Base-by-base conservation (phyloP, 495 filamentous ascomycete species). In the Viridothelium virens region DNA sequence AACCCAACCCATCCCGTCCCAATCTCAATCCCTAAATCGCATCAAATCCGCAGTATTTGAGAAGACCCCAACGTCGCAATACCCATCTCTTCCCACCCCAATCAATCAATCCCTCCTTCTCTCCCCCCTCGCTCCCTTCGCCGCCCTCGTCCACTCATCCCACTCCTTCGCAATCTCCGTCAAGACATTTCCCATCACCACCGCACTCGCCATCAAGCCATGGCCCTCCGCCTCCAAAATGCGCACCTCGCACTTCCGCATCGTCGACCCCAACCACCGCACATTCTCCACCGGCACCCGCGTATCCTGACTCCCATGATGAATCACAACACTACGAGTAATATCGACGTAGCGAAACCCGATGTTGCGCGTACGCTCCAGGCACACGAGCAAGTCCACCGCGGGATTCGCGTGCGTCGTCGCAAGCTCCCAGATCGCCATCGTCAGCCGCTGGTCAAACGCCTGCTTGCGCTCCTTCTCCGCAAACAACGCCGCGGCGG, bases 291-390 rank as follows among this genome's bases (percentile, higher is more conserved):
- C 87, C 0, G 94, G 94, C 11, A 99, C 94, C 16, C 94, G 83
- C 6, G 89, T 92, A 70, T 99, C 94, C 71, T 87, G 87, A 72
- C 86, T 91, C 12, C 94, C 94, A 71, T 99, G 94, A 70, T 96
- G 93, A 66, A 99, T 96, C 34, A 96, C 88, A 1, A 97, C 90
- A 0, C 88, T 84, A 9, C 91, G 84, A 0, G 86, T 94, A 69
- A 97, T 96, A 73, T 99, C 94, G 18, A 96, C 92, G 71, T 99
- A 99, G 38, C 92, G 86, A 77, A 99, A 99, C 0, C 94, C 94
- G 70, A 99, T 96, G 0, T 90, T 86, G 69, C 95, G 89, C 10
- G 89, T 85, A 25, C 95, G 87, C 76, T 99, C 94, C 14, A 99
- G 79, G 73, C 94, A 99, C 11, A 96, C 89, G 2, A 99, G 79